Percentiles rank a stretch among this genome's conserved stretches.
Evolutionary conservation across 805 yeast genomes (phyloP).

Genomic region (Lachancea meyersii): DNA sequence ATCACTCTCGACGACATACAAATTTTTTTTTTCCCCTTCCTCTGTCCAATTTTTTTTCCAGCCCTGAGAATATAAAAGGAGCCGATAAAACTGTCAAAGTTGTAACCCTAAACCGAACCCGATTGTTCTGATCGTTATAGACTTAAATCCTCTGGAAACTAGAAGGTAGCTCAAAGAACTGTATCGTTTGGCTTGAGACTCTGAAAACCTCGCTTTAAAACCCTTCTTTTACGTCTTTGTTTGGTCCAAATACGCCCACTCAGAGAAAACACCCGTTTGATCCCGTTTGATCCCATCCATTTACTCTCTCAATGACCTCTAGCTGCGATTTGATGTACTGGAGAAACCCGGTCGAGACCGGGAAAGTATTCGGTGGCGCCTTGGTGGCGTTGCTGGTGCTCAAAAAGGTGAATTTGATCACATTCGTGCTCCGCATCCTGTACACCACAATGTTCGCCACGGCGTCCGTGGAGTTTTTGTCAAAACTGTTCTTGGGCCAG

Average conservation of each 20-base stretch:
- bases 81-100: background rate
- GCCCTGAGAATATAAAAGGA: slow-evolving; percentile 1
- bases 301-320: background rate
- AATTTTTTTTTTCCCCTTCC: too few relatives aligned
- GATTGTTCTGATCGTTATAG: background rate
- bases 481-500: slow-evolving; percentile 63
- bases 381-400: slow-evolving; percentile 48
- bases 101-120: background rate
- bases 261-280: too few relatives aligned
- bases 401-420: slow-evolving; percentile 58
- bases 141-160: background rate
- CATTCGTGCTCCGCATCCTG: slow-evolving; percentile 53
- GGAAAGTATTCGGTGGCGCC: slow-evolving; percentile 63
- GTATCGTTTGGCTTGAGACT: too few relatives aligned
- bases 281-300: background rate
- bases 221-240: too few relatives aligned
- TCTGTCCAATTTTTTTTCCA: too few relatives aligned
- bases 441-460: slow-evolving; percentile 55
- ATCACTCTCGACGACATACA: too few relatives aligned
- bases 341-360: slow-evolving; percentile 57
- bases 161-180: too few relatives aligned
- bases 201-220: too few relatives aligned
- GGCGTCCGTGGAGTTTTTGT: slow-evolving; percentile 70
- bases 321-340: slow-evolving; percentile 26
- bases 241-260: too few relatives aligned